Evolutionary conservation across 257 asterid genomes (phyloP).

Genomic region (Solanum peruvianum): DNA sequence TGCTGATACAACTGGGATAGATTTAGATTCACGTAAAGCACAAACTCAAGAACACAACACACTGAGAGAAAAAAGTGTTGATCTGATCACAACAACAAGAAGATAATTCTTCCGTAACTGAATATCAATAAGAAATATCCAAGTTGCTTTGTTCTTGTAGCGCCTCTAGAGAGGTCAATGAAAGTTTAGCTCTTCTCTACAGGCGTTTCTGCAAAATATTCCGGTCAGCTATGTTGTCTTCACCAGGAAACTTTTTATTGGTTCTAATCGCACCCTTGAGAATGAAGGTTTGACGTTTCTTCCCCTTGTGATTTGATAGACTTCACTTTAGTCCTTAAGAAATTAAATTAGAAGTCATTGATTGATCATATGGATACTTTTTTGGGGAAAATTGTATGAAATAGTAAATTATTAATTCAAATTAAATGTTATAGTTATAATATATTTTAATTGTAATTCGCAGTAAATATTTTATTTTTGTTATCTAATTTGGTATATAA

Average conservation of each 20-base stretch:
- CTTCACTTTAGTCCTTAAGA: neutral
- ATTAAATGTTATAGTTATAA: too few species aligned
- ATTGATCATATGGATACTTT: neutral
- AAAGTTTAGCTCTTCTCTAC: neutral
- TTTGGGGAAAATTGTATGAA: too few species aligned
- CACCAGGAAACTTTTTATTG: neutral
- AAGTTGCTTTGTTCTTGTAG: neutral
- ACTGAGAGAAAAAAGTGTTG: neutral
- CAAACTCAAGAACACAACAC: neutral
- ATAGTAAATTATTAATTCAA: too few species aligned
- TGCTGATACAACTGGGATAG: neutral
- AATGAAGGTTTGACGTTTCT: neutral
- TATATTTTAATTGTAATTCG: too few species aligned
- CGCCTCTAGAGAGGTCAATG: neutral
- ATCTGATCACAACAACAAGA: neutral
- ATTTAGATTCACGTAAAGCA: slow-evolving; percentile 10
- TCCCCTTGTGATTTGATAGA: neutral
- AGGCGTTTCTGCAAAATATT: neutral
- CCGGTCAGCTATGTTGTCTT: neutral
- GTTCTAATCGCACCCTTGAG: neutral
- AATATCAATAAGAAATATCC: neutral
- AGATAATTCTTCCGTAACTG: neutral
- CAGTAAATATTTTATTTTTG: too few species aligned
- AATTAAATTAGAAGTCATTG: neutral
- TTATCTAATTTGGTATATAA: too few species aligned